Conservation (phyloP, 1,284 basidiomycete species). For the Marasmius tenuissimus region DNA sequence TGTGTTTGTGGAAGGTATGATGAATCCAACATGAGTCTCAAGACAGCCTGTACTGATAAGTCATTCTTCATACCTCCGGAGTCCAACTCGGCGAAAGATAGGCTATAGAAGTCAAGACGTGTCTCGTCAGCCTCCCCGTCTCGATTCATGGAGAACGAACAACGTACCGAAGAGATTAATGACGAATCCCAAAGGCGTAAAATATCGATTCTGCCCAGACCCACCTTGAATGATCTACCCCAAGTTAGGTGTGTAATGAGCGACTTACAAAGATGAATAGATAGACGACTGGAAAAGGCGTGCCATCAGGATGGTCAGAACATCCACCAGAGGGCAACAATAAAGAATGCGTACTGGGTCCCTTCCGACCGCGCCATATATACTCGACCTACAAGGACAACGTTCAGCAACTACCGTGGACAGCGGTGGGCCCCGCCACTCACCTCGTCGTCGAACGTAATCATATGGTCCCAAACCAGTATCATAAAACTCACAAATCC, state of each 20-base stretch:
- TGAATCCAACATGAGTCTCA: background rate
- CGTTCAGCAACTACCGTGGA: background rate
- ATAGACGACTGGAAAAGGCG: constrained; percentile 35
- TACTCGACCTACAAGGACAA: constrained; percentile 37
- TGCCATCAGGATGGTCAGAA: background rate
- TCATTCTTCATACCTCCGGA: constrained; percentile 30
- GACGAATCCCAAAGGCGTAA: constrained; percentile 50
- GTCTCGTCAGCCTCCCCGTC: background rate
- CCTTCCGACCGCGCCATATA: constrained; percentile 50
- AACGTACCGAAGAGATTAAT: constrained; percentile 45
- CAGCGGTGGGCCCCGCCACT: background rate
- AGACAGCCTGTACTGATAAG: background rate
- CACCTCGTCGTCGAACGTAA: constrained; percentile 49
- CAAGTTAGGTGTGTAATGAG: background rate
- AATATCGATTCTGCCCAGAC: constrained; percentile 44
- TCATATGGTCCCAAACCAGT: constrained; percentile 49
- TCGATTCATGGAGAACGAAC: background rate
- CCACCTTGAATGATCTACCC: background rate
- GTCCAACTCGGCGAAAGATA: constrained; percentile 45
- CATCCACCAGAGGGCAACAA: background rate
- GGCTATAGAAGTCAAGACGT: constrained; percentile 26
- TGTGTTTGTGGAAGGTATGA: background rate
- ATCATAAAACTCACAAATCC: constrained; percentile 48
- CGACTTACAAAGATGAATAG: constrained; percentile 44
- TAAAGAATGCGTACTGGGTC: constrained; percentile 33